Conservation (phyloP, 352 stramenopile species). For the Pythium rishiriense region DNA sequence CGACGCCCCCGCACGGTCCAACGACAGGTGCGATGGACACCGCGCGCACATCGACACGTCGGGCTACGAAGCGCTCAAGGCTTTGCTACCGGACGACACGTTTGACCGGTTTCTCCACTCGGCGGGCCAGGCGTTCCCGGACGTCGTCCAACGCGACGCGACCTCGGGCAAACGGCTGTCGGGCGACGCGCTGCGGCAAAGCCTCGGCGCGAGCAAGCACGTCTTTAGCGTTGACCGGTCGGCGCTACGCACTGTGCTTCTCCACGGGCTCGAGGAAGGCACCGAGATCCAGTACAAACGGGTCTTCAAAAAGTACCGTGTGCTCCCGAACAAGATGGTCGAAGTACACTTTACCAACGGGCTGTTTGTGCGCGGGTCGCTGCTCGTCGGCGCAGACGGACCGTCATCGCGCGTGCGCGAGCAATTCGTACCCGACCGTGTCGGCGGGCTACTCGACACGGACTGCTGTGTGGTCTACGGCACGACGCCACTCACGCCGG, state of each 20-base stretch:
- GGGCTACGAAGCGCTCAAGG: slow-evolving; percentile 57
- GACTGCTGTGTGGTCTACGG: slow-evolving; percentile 66
- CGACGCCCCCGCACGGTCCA: slow-evolving; percentile 20
- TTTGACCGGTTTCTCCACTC: slow-evolving; percentile 51
- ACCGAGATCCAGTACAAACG: slow-evolving; percentile 52
- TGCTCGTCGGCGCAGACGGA: slow-evolving; percentile 57
- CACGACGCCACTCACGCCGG: slow-evolving; percentile 52
- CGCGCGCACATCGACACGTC: slow-evolving; percentile 52
- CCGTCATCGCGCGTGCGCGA: slow-evolving; percentile 54
- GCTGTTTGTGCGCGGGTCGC: slow-evolving; percentile 36
- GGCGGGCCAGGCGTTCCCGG: slow-evolving; percentile 45
- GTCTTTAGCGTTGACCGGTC: slow-evolving; percentile 29
- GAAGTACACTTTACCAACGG: slow-evolving; percentile 60
- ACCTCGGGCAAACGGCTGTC: slow-evolving; percentile 23
- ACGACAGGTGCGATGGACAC: slow-evolving; percentile 29
- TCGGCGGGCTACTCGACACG: slow-evolving; percentile 46
- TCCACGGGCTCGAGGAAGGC: slow-evolving; percentile 45
- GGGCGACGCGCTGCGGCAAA: neutral
- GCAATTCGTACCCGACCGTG: slow-evolving; percentile 44
- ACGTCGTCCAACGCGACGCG: slow-evolving; percentile 43
- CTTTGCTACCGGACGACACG: slow-evolving; percentile 36
- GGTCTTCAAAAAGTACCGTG: slow-evolving; percentile 50
- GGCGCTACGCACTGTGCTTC: slow-evolving; percentile 28
- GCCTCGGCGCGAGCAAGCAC: slow-evolving; percentile 2
- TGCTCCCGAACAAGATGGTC: slow-evolving; percentile 44